Percentiles rank a stretch among this genome's conserved stretches.
phyloP scores from a whole-genome alignment of 2,329 filamentous ascomycete species.

The Diaporthe eres region DNA sequence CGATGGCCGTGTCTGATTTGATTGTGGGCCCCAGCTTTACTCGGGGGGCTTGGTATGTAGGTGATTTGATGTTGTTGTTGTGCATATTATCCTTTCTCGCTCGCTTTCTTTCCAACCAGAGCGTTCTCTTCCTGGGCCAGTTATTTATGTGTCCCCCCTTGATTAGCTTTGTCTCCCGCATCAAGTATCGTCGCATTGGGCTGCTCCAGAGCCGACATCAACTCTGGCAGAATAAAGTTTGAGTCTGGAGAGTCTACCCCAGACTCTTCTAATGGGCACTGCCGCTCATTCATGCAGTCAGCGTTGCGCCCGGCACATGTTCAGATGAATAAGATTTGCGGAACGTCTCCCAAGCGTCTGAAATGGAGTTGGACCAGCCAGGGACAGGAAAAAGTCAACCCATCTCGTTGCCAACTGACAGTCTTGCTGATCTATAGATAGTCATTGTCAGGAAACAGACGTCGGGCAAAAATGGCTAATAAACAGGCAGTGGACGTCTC shows the following conservation, averaged over 20 bases:
- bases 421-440: background rate
- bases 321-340: conserved; percentile 19
- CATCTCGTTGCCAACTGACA: background rate
- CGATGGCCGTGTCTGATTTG: background rate
- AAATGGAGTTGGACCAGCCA: background rate
- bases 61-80: background rate
- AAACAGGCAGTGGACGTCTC: background rate
- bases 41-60: background rate
- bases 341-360: background rate
- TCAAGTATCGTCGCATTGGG: background rate
- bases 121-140: background rate
- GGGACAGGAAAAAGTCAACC: background rate
- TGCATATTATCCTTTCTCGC: background rate
- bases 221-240: background rate
- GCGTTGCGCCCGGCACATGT: conserved; percentile 20
- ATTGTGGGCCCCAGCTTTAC: background rate
- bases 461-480: background rate
- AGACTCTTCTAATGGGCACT: background rate
- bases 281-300: conserved; percentile 1
- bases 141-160: background rate
- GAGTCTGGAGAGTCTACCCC: background rate
- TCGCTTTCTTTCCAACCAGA: background rate
- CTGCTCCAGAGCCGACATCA: background rate
- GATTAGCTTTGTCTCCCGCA: background rate
- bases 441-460: background rate